Percentiles rank a stretch among this genome's conserved stretches.
Conservation (phyloP, 2,329 filamentous ascomycete genomes). For the Botrytis porri region DNA sequence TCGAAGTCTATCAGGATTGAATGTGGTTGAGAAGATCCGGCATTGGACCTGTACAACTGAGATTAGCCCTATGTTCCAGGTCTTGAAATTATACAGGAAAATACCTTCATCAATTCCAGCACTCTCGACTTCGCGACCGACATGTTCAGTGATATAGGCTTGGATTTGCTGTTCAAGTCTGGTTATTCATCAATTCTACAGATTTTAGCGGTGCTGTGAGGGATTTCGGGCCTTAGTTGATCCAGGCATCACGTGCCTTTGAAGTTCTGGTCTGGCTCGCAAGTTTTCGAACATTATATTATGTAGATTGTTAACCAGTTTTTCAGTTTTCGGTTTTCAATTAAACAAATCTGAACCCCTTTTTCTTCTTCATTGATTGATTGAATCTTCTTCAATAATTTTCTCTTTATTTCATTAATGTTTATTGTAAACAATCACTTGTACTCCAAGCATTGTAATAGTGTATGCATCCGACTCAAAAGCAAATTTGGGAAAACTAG, state of each 20-base stretch:
- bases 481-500: not conserved
- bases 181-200: not conserved
- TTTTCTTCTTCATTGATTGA: not conserved
- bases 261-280: not conserved
- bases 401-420: not conserved
- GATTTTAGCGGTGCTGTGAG: not conserved
- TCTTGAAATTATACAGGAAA: not conserved
- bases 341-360: not conserved
- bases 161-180: not conserved
- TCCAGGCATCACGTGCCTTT: not conserved
- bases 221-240: not conserved
- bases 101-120: constrained; percentile 76
- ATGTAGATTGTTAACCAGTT: not conserved
- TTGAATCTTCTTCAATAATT: not conserved
- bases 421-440: not conserved
- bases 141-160: constrained; percentile 46
- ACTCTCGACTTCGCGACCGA: constrained; percentile 60
- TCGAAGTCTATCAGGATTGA: constrained; percentile 78
- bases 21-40: constrained; percentile 85
- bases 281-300: not conserved
- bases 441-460: not conserved
- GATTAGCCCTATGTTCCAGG: not conserved
- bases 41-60: constrained; percentile 69
- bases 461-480: not conserved
- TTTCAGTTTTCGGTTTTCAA: not conserved